phyloP scores from a whole-genome alignment of 805 yeast species.

The Candida krabiensis region DNA sequence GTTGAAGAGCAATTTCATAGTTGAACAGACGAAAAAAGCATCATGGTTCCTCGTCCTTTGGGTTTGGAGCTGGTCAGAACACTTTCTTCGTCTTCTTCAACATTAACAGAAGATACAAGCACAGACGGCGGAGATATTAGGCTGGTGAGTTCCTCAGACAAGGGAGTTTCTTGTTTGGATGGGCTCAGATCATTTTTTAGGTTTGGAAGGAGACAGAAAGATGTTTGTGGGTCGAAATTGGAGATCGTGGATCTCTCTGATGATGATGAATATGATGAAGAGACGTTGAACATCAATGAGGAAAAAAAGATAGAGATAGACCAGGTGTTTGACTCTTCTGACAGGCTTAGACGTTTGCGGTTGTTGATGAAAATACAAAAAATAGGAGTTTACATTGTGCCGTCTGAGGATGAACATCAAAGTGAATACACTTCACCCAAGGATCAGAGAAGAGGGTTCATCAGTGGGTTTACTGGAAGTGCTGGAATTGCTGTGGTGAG shows the following conservation, averaged over 20 bases:
- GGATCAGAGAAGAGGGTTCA: slow-evolving; percentile 80
- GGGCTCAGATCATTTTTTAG: slow-evolving; percentile 18
- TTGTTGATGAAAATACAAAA: slow-evolving; percentile 43
- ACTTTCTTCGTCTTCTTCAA: not conserved
- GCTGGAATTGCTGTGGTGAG: slow-evolving; percentile 93
- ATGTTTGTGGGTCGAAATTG: too few species aligned
- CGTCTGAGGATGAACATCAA: slow-evolving; percentile 90
- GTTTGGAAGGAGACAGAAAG: not conserved
- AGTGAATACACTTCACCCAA: slow-evolving; percentile 82
- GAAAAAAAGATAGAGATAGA: not conserved
- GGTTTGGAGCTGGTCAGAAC: not conserved
- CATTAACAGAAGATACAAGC: not conserved
- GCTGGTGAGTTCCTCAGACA: slow-evolving; percentile 20
- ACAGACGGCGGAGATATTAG: slow-evolving; percentile 16
- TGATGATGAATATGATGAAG: not conserved
- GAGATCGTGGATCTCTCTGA: too few species aligned
- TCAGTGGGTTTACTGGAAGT: slow-evolving; percentile 88
- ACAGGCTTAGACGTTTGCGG: slow-evolving; percentile 41
- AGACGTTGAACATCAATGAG: not conserved
- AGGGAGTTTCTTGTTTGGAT: slow-evolving; percentile 20
- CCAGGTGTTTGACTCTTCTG: slow-evolving; percentile 30
- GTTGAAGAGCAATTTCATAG: too few species aligned
- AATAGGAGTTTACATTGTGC: slow-evolving; percentile 54
- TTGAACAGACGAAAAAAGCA: too few species aligned
- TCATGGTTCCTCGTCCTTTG: slow-evolving; percentile 11